Conservation (phyloP, 1,284 basidiomycete species). For the Polyporus tsugae region DNA sequence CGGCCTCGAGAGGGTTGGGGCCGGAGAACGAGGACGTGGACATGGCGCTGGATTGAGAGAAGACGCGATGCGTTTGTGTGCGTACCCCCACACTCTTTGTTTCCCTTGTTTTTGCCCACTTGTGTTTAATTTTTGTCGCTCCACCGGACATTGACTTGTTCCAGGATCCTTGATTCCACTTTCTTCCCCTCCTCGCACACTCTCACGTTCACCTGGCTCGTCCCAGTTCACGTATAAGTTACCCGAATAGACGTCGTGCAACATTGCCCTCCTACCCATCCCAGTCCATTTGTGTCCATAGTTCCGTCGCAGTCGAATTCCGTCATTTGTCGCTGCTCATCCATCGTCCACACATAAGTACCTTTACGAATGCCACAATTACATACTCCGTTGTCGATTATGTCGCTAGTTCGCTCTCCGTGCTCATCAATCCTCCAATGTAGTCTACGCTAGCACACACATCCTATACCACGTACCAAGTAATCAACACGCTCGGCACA, state of each 20-base stretch:
- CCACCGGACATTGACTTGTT: neutral
- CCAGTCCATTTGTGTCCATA: neutral
- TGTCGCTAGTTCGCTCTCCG: constrained; percentile 13
- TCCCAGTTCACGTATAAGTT: neutral
- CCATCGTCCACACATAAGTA: neutral
- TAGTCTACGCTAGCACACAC: constrained; percentile 36
- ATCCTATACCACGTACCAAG: constrained; percentile 30
- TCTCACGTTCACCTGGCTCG: neutral
- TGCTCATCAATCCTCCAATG: constrained; percentile 34
- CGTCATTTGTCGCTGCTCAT: neutral
- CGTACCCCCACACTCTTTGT: neutral
- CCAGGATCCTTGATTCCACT: constrained; percentile 1
- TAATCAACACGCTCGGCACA: neutral
- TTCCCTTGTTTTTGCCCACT: neutral
- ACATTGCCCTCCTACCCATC: neutral
- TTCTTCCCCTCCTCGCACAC: neutral
- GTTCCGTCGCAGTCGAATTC: neutral
- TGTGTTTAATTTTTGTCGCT: neutral
- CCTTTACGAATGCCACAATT: neutral
- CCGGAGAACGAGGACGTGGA: constrained; percentile 26
- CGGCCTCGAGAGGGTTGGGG: neutral
- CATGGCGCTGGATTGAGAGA: constrained; percentile 30
- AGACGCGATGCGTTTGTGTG: neutral
- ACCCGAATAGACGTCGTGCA: neutral
- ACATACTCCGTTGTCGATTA: constrained; percentile 14